Evolutionary conservation across 1,139 yeast species (phyloP).

Genomic region (Blastobotrys malaysiensis): DNA sequence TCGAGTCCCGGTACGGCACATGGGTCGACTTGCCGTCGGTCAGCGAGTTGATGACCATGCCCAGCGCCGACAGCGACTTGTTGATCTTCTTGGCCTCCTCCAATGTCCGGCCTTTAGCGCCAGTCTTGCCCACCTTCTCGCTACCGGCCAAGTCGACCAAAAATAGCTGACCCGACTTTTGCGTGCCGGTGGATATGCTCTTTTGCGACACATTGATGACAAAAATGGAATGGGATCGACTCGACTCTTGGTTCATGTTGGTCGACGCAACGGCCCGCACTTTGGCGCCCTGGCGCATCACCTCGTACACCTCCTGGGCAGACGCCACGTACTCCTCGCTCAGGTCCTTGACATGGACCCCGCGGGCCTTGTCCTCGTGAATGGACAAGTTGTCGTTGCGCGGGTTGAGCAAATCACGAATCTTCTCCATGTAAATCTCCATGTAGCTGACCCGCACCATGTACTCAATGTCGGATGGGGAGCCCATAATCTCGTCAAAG

Average conservation of each 20-base stretch:
- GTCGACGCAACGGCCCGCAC: constrained; percentile 59
- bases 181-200: constrained; percentile 41
- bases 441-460: constrained; percentile 66
- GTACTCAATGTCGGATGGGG: constrained; percentile 54
- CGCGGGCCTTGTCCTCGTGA: constrained; percentile 61
- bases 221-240: constrained; percentile 79
- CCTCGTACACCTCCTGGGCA: constrained; percentile 52
- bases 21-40: constrained; percentile 65
- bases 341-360: constrained; percentile 66
- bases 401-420: constrained; percentile 54
- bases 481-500: constrained; percentile 50
- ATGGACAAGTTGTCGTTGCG: constrained; percentile 43
- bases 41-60: constrained; percentile 74
- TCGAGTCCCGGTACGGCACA: constrained; percentile 78
- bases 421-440: constrained; percentile 79
- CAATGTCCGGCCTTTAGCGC: constrained; percentile 67
- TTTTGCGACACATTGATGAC: constrained; percentile 61
- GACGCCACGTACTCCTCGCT: constrained; percentile 56
- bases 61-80: constrained; percentile 69
- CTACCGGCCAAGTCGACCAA: constrained; percentile 87
- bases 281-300: constrained; percentile 52
- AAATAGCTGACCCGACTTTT: constrained; percentile 63
- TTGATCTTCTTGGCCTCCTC: constrained; percentile 86
- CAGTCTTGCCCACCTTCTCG: constrained; percentile 79
- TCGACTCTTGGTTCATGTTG: constrained; percentile 68